Evolutionary conservation across 306 rosid genomes (phyloP).

Genomic region (barrel medic (Medicago truncatula)): DNA sequence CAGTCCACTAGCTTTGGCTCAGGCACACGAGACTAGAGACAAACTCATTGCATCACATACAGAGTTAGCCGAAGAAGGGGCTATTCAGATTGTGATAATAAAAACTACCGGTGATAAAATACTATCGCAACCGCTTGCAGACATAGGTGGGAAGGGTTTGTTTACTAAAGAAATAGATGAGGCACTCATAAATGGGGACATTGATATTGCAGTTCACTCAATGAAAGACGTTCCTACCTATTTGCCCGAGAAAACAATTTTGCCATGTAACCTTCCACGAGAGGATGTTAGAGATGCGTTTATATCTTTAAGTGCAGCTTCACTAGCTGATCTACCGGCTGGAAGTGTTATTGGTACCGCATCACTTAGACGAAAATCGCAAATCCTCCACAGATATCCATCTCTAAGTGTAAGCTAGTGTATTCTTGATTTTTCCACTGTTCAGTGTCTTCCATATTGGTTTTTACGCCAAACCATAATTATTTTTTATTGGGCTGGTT

Average conservation of each 20-base stretch:
- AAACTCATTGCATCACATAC: slow-evolving; percentile 77
- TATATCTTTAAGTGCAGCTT: slow-evolving; percentile 73
- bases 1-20: slow-evolving; percentile 95
- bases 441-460: no score
- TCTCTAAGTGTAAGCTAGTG: slow-evolving; percentile 63
- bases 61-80: slow-evolving; percentile 87
- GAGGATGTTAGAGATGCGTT: slow-evolving; percentile 96
- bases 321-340: slow-evolving; percentile 69
- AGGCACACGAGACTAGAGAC: slow-evolving; percentile 87
- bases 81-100: slow-evolving; percentile 78
- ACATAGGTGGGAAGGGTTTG: slow-evolving; percentile 92
- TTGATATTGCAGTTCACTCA: slow-evolving; percentile 91
- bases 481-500: no score
- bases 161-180: slow-evolving; percentile 94
- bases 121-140: slow-evolving; percentile 81
- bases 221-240: slow-evolving; percentile 96
- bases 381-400: slow-evolving; percentile 81
- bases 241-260: slow-evolving; percentile 72
- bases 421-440: background rate
- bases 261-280: slow-evolving; percentile 89
- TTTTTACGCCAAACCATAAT: no score
- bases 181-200: slow-evolving; percentile 74
- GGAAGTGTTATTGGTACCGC: slow-evolving; percentile 91
- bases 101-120: slow-evolving; percentile 94
- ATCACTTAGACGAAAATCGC: slow-evolving; percentile 88